Base-by-base conservation (phyloP, 768 basidiomycete genomes). In the Crassisporium funariophilum region DNA sequence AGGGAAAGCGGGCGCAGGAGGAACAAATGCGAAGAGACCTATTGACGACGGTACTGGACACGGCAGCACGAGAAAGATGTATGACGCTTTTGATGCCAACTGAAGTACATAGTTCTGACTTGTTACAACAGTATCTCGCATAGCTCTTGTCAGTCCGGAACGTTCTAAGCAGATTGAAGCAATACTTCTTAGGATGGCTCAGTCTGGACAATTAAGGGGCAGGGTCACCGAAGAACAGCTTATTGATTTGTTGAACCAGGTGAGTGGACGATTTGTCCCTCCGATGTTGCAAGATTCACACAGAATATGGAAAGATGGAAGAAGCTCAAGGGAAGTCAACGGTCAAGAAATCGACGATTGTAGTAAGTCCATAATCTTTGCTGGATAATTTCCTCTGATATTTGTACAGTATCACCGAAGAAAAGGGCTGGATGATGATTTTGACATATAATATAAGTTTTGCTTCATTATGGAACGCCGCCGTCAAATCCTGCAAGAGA, bases 161-260 rank as follows among this genome's bases (percentile, higher is more conserved):
- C 74, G 90, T 61, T 86, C 91, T 13, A 77, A 77, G 52, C 83
- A 91, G 63, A 88, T 95, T 55, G 89, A 94, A 66, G 71, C 69
- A 3, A 82, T 93, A 47, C 72, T 95, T 23, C 54, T 88, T 31
- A 77, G 88, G 31, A 91, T 93, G 88, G 90, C 84, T 6, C 89
- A 91, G 67, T 74, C 79, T 1, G 90, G 92, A 5, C 90, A 93
- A 63, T 64, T 95, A 29, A 77, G 86, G 35, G 86, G 84, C 1
- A 73, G 83, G 21, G 85, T 95, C 31, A 81, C 76, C 21, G 93
- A 97, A 61, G 70, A 76, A 37, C 90, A 93, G 62, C 75, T 97
- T 44, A 91, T 97, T 54, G 84, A 83, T 38, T 70, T 95, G 25
- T 75, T 95, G 48, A 88, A 95, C 55, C 90, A 95, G 79, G 93